Base-by-base conservation (phyloP, 225 moss, liverwort and hornwort species). In the Physcomitrellopsis africana region DNA sequence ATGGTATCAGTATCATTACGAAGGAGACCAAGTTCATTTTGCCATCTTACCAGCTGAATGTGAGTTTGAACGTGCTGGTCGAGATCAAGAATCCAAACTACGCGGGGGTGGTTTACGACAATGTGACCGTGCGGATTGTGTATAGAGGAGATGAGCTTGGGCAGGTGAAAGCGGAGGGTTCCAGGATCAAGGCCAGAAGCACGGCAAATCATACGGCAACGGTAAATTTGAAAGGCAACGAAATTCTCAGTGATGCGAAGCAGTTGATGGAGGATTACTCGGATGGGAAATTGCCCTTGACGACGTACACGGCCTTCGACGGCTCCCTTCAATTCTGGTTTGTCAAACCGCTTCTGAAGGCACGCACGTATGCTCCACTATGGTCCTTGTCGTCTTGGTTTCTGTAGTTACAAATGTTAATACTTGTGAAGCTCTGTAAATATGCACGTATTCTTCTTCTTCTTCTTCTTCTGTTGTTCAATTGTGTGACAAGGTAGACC, bases 81-180 rank as follows among this genome's bases (percentile, higher is more conserved):
- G 83, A 88, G 76, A 83, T 99, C 15, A 73, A 43, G 9, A 99
- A 99, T 52, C 81, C 79, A 15, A 99, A 99, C 41, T 88, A 87
- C 32, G 93, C 88, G 23, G 89, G 95, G 27, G 70, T 95, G 63
- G 68, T 76, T 52, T 99, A 95, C 54, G 90, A 95, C 17, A 73
- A 58, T 15, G 77, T 99, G 59, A 70, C 51, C 20, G 92, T 95
- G 32, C 58, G 67, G 13, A 79, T 95, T 1, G 84, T 80, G 51
- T 95, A 99, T 41, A 82, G 76, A 24, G 93, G 92, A 48, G 92
- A 84, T 20, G 84, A 92, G 67, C 70, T 99, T 6, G 99, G 99
- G 14, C 76, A 70, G 51, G 92, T 93, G 51, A 65, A 79, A 44
- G 79, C 93, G 19, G 42, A 79, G 48, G 91, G 93, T 5, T 82